These are phyloP conservation scores for Sequoiadendron giganteum DNA, from an alignment of 75 land plant species.

Conservation along the genomic window DNA sequence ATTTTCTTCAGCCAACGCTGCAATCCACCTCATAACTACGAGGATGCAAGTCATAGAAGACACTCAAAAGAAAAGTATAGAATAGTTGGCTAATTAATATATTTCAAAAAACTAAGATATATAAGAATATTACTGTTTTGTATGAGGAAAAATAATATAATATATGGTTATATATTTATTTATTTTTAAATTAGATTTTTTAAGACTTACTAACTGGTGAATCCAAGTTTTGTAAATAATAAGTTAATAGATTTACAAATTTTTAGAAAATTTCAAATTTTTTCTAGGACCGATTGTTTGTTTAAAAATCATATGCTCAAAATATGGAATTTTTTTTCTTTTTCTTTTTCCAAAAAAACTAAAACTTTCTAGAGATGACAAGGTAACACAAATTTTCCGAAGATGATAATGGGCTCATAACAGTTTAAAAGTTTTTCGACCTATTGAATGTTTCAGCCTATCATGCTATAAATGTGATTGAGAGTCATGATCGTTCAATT, in stretches of 20 bases:
- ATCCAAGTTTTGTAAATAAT: neutral
- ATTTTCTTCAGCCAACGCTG: slow-evolving; percentile 95
- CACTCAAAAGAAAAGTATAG: neutral
- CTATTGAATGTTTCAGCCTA: neutral
- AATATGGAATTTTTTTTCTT: neutral
- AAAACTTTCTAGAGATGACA: neutral
- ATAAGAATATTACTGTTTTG: neutral
- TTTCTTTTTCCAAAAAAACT: neutral
- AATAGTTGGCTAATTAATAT: neutral
- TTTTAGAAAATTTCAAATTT: neutral
- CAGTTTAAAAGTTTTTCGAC: neutral
- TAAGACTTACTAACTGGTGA: neutral
- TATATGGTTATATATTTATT: neutral
- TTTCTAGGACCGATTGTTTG: neutral
- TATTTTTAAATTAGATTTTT: neutral
- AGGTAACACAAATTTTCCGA: neutral
- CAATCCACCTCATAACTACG: slow-evolving; percentile 64
- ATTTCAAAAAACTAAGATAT: neutral
- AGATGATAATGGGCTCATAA: neutral
- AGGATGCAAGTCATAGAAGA: slow-evolving; percentile 34
- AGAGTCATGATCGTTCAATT: neutral
- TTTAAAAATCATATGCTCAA: neutral
- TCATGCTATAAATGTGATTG: neutral
- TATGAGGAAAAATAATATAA: neutral
- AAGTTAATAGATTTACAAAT: neutral